Percentiles rank a stretch among this genome's conserved stretches.
Conservation (phyloP, 768 basidiomycete species). For the Gautieria morchelliformis region DNA sequence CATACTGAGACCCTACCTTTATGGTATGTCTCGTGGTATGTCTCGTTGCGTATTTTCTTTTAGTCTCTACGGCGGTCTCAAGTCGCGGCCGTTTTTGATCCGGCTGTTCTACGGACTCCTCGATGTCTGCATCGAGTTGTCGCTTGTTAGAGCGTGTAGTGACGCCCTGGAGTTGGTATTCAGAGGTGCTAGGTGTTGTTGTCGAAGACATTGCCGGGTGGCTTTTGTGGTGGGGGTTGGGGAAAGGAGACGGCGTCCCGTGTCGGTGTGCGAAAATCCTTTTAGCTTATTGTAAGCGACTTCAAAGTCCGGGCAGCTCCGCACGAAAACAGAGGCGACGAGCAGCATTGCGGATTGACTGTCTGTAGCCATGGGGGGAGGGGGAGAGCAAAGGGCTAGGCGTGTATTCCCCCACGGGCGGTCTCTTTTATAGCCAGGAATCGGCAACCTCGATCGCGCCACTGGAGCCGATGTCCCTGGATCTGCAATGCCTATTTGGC, state of each 20-base stretch:
- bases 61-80: neutral
- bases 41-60: neutral
- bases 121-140: neutral
- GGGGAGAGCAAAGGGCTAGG: too few species aligned
- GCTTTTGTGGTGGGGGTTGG: too few species aligned
- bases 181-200: neutral
- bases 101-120: neutral
- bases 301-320: too few species aligned
- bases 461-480: conserved; percentile 6
- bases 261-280: neutral
- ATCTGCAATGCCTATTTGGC: neutral
- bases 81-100: conserved; percentile 4
- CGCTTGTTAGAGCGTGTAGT: conserved; percentile 1
- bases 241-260: too few species aligned
- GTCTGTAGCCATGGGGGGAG: too few species aligned
- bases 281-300: neutral
- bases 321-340: too few species aligned
- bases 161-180: neutral
- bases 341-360: too few species aligned
- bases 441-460: neutral
- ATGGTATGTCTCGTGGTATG: neutral
- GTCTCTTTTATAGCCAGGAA: too few species aligned
- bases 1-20: too few species aligned
- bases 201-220: neutral
- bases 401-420: too few species aligned